Evolutionary conservation across 345 rosid species (phyloP).

Genomic region (Anastatica hierochuntica): DNA sequence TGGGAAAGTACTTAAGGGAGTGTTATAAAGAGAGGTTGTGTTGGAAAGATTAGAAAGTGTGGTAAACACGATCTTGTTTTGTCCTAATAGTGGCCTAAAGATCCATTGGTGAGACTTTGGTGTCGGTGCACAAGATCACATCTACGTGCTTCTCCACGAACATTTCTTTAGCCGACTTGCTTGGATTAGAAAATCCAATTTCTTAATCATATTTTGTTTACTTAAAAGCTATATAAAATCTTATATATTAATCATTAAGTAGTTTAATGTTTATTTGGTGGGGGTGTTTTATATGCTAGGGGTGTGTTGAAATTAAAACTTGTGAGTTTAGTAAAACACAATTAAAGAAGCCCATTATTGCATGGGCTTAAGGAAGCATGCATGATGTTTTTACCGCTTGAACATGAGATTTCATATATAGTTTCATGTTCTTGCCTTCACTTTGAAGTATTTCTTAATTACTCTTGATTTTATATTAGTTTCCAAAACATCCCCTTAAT

Average conservation of each 20-base stretch:
- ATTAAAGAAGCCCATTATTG: too few relatives aligned
- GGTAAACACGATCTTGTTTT: slow-evolving; percentile 29
- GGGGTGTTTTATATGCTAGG: neutral
- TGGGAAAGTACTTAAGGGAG: slow-evolving; percentile 22
- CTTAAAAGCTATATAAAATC: neutral
- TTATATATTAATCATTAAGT: too few relatives aligned
- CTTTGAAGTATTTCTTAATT: too few relatives aligned
- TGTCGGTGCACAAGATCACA: slow-evolving; percentile 16
- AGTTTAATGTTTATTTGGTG: neutral
- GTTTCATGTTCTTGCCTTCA: too few relatives aligned
- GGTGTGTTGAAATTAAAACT: neutral
- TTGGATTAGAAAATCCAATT: neutral
- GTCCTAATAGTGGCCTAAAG: slow-evolving; percentile 14
- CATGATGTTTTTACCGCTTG: too few relatives aligned
- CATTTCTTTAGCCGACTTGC: slow-evolving; percentile 12
- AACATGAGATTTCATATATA: too few relatives aligned
- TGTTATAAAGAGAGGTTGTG: slow-evolving; percentile 11
- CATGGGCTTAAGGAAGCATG: too few relatives aligned
- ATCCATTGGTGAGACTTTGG: slow-evolving; percentile 23
- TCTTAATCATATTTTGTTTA: neutral
- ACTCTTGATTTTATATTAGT: too few relatives aligned
- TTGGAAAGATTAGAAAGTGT: slow-evolving; percentile 26
- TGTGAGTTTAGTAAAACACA: too few relatives aligned
- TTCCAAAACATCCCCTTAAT: too few relatives aligned
- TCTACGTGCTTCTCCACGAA: slow-evolving; percentile 21